Base-by-base conservation (phyloP, 495 filamentous ascomycete genomes). In the Hamigera avellanea region DNA sequence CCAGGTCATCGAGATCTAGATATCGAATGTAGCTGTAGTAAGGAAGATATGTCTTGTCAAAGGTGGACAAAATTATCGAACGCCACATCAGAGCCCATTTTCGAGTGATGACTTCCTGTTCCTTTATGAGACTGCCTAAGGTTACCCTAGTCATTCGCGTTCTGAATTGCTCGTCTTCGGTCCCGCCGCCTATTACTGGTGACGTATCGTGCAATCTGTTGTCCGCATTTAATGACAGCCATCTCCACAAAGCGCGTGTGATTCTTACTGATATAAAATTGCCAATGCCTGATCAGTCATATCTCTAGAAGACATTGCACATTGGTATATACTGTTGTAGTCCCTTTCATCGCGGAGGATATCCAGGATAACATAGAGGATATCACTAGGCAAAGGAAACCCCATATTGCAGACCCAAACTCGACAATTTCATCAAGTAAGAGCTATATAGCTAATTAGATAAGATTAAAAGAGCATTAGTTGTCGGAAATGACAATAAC, bases 1-100 rank as follows among this genome's bases (percentile, higher is more conserved):
- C 43, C 3, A 87, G 61, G 42, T 78, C 75, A 39, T 70, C 55
- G 1, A 85, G 61, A 44, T 79, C 70, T 18, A 89, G 56, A 15
- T 62, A 50, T 19, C 72, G 73, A 30, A 86, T 70, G 53, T 80
- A 85, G 21, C 67, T 63, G 46, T 73, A 80, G 44, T 89, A 87
- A 0, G 80, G 80, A 41, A 74, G 80, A 19, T 70, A 56, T 0
- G 82, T 83, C 41, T 65, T 54, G 8, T 66, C 72, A 19, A 81
- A 36, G 40, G 76, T 76, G 1, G 83, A 87, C 6, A 75, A 57
- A 36, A 83, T 70, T 33, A 86, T 70, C 6, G 78, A 78, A 23
- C 71, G 67, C 83, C 83, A 87, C 23, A 82, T 56, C 3, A 72
- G 61, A 10, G 75, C 66, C 64, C 75, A 78, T 53, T 69, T 70